Evolutionary conservation across 805 yeast genomes (phyloP).

Genomic region (Maudiozyma saulgeensis): DNA sequence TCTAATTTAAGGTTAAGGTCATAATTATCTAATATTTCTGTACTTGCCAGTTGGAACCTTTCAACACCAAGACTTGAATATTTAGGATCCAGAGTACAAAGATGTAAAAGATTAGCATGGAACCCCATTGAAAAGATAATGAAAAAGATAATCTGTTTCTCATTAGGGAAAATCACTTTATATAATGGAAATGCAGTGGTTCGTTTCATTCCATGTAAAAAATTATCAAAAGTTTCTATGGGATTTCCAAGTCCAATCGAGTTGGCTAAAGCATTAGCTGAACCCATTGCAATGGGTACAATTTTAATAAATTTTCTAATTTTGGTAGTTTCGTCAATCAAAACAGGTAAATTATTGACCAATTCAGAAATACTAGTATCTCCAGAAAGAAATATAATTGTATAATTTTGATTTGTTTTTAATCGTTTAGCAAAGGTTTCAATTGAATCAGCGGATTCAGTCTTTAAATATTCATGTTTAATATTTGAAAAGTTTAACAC

Average conservation of each 20-base stretch:
- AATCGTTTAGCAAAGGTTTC: conserved; percentile 31
- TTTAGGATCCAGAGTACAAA: conserved; percentile 56
- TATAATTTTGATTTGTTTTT: conserved; percentile 18
- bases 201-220: conserved; percentile 20
- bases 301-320: conserved; percentile 11
- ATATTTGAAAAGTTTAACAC: conserved; percentile 34
- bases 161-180: conserved; percentile 25
- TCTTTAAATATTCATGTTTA: conserved; percentile 34
- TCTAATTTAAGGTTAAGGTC: conserved; percentile 13
- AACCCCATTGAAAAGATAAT: conserved; percentile 80
- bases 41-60: conserved; percentile 65
- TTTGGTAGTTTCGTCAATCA: neutral
- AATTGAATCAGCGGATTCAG: conserved; percentile 34
- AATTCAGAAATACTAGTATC: conserved; percentile 80
- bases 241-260: conserved; percentile 41
- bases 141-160: conserved; percentile 27
- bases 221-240: conserved; percentile 28
- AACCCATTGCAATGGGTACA: conserved; percentile 59
- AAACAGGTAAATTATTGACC: conserved; percentile 38
- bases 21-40: conserved; percentile 37
- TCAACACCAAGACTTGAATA: conserved; percentile 53
- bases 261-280: conserved; percentile 74
- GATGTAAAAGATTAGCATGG: conserved; percentile 78
- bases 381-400: conserved; percentile 65
- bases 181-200: conserved; percentile 27